Evolutionary conservation across 192 early-diverging fungal genomes (phyloP).

Genomic region (Coemansia javaensis): DNA sequence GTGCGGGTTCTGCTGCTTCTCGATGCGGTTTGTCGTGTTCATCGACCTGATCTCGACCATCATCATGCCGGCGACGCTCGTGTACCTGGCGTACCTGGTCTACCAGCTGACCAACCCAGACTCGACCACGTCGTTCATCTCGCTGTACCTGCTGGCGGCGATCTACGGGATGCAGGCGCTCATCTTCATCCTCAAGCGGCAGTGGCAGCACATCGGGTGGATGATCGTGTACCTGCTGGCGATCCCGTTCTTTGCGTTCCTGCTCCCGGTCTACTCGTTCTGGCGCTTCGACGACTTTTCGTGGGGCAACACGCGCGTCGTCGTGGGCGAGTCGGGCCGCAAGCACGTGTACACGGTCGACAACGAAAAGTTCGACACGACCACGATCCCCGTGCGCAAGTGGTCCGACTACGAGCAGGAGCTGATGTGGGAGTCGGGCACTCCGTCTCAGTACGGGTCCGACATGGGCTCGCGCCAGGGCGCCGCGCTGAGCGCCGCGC

Average conservation of each 20-base stretch:
- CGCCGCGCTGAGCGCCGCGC: conserved; percentile 19
- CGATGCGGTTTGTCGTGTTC: conserved; percentile 94
- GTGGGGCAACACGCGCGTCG: conserved; percentile 95
- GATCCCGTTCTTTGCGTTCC: conserved; percentile 80
- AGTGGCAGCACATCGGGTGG: conserved; percentile 93
- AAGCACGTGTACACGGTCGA: conserved; percentile 58
- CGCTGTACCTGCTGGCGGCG: conserved; percentile 75
- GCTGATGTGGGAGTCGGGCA: conserved; percentile 60
- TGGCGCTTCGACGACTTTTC: conserved; percentile 99
- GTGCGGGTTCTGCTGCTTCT: conserved; percentile 97
- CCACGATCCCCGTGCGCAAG: conserved; percentile 68
- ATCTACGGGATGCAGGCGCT: conserved; percentile 88
- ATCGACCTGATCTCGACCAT: conserved; percentile 90
- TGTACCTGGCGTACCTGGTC: conserved; percentile 85
- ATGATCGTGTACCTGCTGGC: conserved; percentile 94
- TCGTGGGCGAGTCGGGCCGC: conserved; percentile 79
- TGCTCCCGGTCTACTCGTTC: conserved; percentile 87
- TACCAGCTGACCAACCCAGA: conserved; percentile 56
- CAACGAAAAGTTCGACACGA: conserved; percentile 73
- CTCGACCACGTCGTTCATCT: conserved; percentile 67
- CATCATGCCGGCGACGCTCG: conserved; percentile 85
- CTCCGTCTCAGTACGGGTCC: conserved; percentile 38
- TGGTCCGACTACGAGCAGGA: conserved; percentile 81
- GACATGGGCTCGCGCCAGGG: conserved; percentile 35
- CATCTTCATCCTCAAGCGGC: conserved; percentile 81